Conservation (phyloP, 2,329 filamentous ascomycete species). For the Gnomoniopsis sp. region DNA sequence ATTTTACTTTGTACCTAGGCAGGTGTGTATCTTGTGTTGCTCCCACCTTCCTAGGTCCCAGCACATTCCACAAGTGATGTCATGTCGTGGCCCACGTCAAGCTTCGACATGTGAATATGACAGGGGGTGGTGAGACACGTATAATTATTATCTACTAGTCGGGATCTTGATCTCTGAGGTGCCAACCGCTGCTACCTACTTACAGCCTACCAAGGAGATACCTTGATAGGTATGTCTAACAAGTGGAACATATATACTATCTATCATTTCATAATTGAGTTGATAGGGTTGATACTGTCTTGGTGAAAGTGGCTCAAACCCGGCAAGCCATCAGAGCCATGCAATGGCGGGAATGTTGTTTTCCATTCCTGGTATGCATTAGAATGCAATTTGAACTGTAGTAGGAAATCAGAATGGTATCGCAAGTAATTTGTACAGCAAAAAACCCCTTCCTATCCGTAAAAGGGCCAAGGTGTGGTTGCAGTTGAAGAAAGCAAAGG, state of each 20-base stretch:
- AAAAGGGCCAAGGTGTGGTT: background rate
- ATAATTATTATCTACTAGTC: too few relatives aligned
- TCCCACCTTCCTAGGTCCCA: background rate
- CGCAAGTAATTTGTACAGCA: constrained; percentile 2
- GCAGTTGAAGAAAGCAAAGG: background rate
- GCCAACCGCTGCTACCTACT: background rate
- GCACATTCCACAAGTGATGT: background rate
- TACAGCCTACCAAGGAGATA: background rate
- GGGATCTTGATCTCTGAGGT: too few relatives aligned
- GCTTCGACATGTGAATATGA: background rate
- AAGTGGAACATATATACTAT: too few relatives aligned
- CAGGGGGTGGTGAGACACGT: background rate
- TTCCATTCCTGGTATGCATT: background rate
- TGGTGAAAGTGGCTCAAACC: too few relatives aligned
- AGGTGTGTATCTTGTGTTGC: background rate
- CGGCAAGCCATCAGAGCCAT: background rate
- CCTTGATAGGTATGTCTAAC: too few relatives aligned
- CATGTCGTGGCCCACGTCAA: background rate
- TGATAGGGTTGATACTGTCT: too few relatives aligned
- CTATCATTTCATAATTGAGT: too few relatives aligned
- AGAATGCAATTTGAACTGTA: background rate
- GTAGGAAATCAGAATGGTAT: background rate
- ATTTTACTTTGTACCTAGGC: too few relatives aligned
- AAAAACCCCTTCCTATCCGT: background rate
- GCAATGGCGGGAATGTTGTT: background rate